These are phyloP conservation scores for Claviceps spartinae DNA, from an alignment of 2,329 filamentous ascomycete species.

Conservation along the genomic window DNA sequence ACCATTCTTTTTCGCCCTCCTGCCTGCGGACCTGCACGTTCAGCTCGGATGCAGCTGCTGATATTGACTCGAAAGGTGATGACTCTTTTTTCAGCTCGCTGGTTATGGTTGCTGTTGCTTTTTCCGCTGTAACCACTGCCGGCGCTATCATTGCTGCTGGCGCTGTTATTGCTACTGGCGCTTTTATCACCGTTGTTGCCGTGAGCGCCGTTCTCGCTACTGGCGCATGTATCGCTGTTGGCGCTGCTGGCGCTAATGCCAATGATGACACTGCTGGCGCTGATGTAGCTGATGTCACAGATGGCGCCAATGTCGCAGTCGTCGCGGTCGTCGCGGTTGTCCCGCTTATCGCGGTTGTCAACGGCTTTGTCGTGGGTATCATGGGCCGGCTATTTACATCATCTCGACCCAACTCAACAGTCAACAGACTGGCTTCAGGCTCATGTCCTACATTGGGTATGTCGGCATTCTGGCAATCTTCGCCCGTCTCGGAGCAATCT, in stretches of 20 bases:
- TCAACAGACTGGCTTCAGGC: slow-evolving; percentile 10
- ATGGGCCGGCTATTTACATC: slow-evolving; percentile 19
- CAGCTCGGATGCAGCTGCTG: slow-evolving; percentile 18
- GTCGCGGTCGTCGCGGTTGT: too few species aligned
- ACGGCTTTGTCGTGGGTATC: slow-evolving; percentile 25
- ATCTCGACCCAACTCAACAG: slow-evolving; percentile 10
- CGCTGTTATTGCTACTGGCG: too few species aligned
- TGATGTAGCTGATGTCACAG: too few species aligned
- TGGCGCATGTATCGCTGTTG: too few species aligned
- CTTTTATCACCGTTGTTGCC: background rate
- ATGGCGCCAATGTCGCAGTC: too few species aligned
- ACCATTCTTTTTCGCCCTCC: slow-evolving; percentile 27
- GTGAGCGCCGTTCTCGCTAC: too few species aligned
- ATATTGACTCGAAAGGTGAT: slow-evolving; percentile 28
- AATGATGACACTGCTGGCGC: too few species aligned
- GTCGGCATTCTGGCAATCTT: slow-evolving; percentile 28
- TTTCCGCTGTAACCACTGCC: background rate
- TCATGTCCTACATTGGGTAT: slow-evolving; percentile 25
- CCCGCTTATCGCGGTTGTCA: background rate
- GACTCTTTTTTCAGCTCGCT: slow-evolving; percentile 20
- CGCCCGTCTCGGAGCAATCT: slow-evolving; percentile 32
- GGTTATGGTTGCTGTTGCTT: slow-evolving; percentile 13
- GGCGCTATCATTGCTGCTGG: too few species aligned
- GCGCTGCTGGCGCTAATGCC: too few species aligned
- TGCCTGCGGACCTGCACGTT: slow-evolving; percentile 19